Evolutionary conservation across 1,284 basidiomycete genomes (phyloP).

Genomic region (Leccinum solheimii): DNA sequence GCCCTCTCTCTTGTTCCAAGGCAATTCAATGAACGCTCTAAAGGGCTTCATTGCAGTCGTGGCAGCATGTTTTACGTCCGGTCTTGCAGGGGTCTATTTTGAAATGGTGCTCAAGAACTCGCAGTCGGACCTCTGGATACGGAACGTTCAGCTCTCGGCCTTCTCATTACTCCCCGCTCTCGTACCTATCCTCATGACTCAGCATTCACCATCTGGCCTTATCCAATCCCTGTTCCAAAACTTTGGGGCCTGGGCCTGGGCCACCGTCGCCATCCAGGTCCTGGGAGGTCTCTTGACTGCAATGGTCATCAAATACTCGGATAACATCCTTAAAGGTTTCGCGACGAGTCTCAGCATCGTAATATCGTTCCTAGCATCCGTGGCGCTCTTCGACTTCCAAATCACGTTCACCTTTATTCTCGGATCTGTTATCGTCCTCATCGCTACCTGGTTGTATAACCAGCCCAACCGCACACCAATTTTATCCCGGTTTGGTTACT

Average conservation of each 20-base stretch:
- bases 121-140: conserved; percentile 89
- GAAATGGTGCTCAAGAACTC: conserved; percentile 96
- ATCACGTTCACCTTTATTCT: conserved; percentile 84
- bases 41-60: conserved; percentile 88
- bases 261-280: conserved; percentile 86
- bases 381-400: conserved; percentile 84
- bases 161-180: conserved; percentile 93
- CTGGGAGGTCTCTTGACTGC: conserved; percentile 90
- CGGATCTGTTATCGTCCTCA: conserved; percentile 80
- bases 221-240: conserved; percentile 60
- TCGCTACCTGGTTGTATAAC: conserved; percentile 91
- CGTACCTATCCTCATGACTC: conserved; percentile 74
- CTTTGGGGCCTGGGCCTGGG: conserved; percentile 91
- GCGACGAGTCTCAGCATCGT: conserved; percentile 92
- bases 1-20: conserved; percentile 36
- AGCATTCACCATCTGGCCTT: conserved; percentile 40
- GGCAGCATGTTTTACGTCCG: conserved; percentile 93
- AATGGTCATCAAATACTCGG: conserved; percentile 82
- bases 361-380: conserved; percentile 88
- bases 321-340: conserved; percentile 92
- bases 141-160: conserved; percentile 94
- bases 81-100: conserved; percentile 98
- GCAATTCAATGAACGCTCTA: conserved; percentile 71
- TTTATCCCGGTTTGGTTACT: conserved; percentile 31
- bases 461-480: conserved; percentile 45